These are phyloP conservation scores for Quercus phellos DNA, from an alignment of 331 rosid genomes.

Conservation along the genomic window DNA sequence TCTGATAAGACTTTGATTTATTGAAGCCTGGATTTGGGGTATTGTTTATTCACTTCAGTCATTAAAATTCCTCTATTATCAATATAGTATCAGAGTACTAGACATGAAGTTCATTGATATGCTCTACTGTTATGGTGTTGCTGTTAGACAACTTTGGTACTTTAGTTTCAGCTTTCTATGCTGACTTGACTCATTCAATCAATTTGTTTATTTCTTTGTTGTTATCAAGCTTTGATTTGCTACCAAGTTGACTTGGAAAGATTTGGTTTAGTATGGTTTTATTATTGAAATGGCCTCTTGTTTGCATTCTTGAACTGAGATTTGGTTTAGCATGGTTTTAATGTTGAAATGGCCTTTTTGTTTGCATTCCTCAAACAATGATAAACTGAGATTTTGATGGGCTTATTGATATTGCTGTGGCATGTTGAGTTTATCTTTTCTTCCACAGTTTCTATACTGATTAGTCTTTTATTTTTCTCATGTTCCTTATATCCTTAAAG, in stretches of 20 bases:
- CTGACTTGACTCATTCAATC: not conserved
- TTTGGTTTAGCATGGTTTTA: not conserved
- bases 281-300: not conserved
- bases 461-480: not conserved
- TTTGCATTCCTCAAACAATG: not conserved
- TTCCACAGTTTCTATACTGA: not conserved
- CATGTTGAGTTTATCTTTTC: not conserved
- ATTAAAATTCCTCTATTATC: not conserved
- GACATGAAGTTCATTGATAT: not conserved
- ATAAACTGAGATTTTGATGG: not conserved
- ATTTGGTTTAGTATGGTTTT: not conserved
- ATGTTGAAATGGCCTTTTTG: not conserved
- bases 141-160: constrained; percentile 1
- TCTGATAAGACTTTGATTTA: not conserved
- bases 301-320: not conserved
- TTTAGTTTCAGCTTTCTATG: not conserved
- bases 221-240: constrained; percentile 12
- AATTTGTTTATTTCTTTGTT: constrained; percentile 7
- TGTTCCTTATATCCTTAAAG: not conserved
- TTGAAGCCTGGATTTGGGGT: not conserved
- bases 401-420: not conserved
- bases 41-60: not conserved
- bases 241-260: not conserved
- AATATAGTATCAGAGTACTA: not conserved
- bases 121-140: constrained; percentile 4